These are phyloP conservation scores for Claviceps sp. DNA, from an alignment of 2,329 filamentous ascomycete species.

Conservation along the genomic window DNA sequence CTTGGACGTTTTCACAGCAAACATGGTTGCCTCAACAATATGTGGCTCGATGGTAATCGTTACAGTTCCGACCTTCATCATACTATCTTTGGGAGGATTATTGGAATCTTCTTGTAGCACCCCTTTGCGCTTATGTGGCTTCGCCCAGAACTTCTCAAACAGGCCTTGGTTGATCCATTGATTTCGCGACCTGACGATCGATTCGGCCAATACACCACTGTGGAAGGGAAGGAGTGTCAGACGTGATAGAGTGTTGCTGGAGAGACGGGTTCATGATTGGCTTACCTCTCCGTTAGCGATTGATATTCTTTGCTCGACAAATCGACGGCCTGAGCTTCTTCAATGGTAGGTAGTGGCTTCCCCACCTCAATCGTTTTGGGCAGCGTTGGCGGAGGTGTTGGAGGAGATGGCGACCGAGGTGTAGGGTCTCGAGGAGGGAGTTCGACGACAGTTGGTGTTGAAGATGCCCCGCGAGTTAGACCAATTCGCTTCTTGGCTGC, in stretches of 20 bases:
- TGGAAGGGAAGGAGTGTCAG: not conserved
- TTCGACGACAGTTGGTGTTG: conserved; percentile 28
- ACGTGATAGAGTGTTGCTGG: not conserved
- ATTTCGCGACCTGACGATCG: conserved; percentile 57
- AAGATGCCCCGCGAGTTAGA: conserved; percentile 39
- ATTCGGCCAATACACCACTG: conserved; percentile 64
- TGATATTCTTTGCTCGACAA: conserved; percentile 56
- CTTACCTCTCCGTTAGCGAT: conserved; percentile 56
- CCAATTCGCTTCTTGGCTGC: conserved; percentile 45
- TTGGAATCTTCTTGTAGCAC: conserved; percentile 48
- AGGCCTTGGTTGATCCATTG: conserved; percentile 61
- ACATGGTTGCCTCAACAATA: conserved; percentile 64
- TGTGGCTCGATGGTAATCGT: conserved; percentile 70
- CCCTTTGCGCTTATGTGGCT: conserved; percentile 55
- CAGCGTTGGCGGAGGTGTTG: conserved; percentile 30
- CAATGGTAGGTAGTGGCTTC: conserved; percentile 58
- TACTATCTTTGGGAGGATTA: conserved; percentile 57
- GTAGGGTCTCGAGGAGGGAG: conserved; percentile 21
- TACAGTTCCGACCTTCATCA: conserved; percentile 60
- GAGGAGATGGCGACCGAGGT: conserved; percentile 15
- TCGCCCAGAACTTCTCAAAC: conserved; percentile 68
- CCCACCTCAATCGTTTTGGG: conserved; percentile 51
- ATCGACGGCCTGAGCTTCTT: conserved; percentile 50
- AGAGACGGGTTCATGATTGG: not conserved
- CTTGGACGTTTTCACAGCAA: conserved; percentile 53